phyloP scores from a whole-genome alignment of 345 rosid genomes.

The Corchorus capsularis region DNA sequence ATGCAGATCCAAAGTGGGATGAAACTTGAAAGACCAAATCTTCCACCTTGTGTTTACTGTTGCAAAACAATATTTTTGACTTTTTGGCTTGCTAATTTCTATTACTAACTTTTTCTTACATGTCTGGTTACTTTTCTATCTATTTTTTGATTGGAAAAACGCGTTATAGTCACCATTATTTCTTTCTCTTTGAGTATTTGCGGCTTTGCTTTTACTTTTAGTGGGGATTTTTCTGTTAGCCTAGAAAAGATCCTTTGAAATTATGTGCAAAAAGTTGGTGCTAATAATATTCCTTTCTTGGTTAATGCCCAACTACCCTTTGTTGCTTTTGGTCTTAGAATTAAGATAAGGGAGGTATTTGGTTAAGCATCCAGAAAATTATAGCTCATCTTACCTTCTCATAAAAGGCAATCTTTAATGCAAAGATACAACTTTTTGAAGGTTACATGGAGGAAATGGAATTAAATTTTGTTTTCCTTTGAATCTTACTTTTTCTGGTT shows the following conservation, averaged over 20 bases:
- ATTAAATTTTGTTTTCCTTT: too few species aligned
- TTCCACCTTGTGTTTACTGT: too few species aligned
- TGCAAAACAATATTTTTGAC: too few species aligned
- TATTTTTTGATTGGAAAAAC: too few species aligned
- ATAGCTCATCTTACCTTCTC: not conserved
- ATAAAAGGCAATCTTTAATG: not conserved
- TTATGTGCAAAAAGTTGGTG: not conserved
- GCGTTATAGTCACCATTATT: not conserved
- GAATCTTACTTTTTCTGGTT: not conserved
- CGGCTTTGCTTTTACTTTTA: too few species aligned
- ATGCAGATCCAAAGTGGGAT: too few species aligned
- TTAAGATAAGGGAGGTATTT: not conserved
- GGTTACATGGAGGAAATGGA: not conserved
- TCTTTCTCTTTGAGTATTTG: not conserved
- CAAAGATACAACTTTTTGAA: not conserved
- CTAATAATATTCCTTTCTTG: not conserved
- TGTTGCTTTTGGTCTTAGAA: not conserved
- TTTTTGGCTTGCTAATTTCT: too few species aligned
- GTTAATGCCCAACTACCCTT: not conserved
- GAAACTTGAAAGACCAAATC: too few species aligned
- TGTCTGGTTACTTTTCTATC: too few species aligned
- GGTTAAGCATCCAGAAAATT: not conserved
- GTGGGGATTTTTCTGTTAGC: not conserved
- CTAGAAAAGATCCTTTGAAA: not conserved
- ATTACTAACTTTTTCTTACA: too few species aligned